Evolutionary conservation across 75 land plant species (phyloP).

Genomic region (Selaginella moellendorffii): DNA sequence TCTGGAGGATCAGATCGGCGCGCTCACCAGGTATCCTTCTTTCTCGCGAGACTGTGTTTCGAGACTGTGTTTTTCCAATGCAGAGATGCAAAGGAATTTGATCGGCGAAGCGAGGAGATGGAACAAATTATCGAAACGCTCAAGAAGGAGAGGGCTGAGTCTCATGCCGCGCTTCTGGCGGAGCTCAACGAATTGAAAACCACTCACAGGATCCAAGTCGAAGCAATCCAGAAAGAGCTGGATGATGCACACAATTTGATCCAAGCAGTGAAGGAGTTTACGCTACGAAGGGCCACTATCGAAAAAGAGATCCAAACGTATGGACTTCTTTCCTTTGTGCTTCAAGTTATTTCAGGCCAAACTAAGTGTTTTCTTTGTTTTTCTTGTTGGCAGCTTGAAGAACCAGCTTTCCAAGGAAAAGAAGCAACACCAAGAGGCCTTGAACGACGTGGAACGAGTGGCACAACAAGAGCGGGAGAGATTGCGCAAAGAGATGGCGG

Average conservation of each 20-base stretch:
- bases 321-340: too few relatives aligned
- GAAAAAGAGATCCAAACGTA: slow-evolving; percentile 24
- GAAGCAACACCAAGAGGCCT: slow-evolving; percentile 17
- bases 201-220: slow-evolving; percentile 11
- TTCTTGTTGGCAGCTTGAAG: slow-evolving; percentile 11
- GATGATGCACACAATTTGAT: slow-evolving; percentile 20
- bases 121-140: slow-evolving; percentile 7
- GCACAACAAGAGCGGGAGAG: slow-evolving; percentile 17
- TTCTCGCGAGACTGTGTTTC: neutral
- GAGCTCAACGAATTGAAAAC: slow-evolving; percentile 13
- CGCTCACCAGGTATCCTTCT: slow-evolving; percentile 13
- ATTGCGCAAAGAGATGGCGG: slow-evolving; percentile 20
- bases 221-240: slow-evolving; percentile 16
- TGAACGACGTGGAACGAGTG: slow-evolving; percentile 20
- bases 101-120: neutral
- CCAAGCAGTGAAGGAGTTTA: slow-evolving; percentile 22
- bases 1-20: slow-evolving; percentile 13
- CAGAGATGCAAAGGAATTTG: neutral
- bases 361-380: too few relatives aligned
- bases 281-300: slow-evolving; percentile 7
- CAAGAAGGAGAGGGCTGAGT: slow-evolving; percentile 10
- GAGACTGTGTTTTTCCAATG: neutral
- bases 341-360: too few relatives aligned
- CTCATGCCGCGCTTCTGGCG: slow-evolving; percentile 6
- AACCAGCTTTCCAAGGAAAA: slow-evolving; percentile 13